Percentiles rank a stretch among this genome's conserved stretches.
These are phyloP conservation scores for Rhizomucor miehei DNA, from an alignment of 371 early-diverging fungal species.

Conservation along the genomic window DNA sequence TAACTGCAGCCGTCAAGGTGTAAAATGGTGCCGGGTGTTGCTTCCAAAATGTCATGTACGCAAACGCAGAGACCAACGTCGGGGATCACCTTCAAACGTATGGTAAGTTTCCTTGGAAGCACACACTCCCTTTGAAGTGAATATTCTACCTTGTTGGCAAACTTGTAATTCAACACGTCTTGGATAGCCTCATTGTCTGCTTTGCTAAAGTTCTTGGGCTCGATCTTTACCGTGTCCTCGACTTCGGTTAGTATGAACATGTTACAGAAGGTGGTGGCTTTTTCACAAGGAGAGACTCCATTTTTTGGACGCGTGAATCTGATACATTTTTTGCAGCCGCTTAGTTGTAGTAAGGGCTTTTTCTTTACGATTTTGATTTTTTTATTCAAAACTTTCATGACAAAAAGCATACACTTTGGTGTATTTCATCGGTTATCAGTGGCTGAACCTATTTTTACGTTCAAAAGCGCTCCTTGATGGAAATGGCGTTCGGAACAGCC, in stretches of 20 bases:
- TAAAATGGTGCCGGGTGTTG: slow-evolving; percentile 81
- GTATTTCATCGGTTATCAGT: too few species aligned
- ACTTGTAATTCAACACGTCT: slow-evolving; percentile 90
- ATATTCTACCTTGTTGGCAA: slow-evolving; percentile 79
- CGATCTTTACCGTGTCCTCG: slow-evolving; percentile 82
- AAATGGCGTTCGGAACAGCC: too few species aligned
- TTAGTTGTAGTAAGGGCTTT: too few species aligned
- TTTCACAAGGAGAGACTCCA: too few species aligned
- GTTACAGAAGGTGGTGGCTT: background rate
- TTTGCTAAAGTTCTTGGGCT: slow-evolving; percentile 77
- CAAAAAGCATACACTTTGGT: too few species aligned
- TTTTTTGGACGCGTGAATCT: too few species aligned
- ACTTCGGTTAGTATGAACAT: slow-evolving; percentile 87
- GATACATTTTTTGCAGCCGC: too few species aligned
- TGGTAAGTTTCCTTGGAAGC: background rate
- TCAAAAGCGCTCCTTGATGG: too few species aligned
- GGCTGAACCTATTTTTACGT: too few species aligned
- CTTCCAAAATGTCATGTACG: slow-evolving; percentile 75
- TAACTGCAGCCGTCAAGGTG: slow-evolving; percentile 81
- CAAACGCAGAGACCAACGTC: slow-evolving; percentile 90
- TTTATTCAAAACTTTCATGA: too few species aligned
- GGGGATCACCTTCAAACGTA: slow-evolving; percentile 66
- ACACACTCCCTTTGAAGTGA: background rate
- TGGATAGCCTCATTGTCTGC: slow-evolving; percentile 71
- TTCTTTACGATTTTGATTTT: too few species aligned